Percentiles rank a stretch among this genome's conserved stretches.
These are phyloP conservation scores for Pelargonium fulgidum DNA, from an alignment of 441 rosid genomes.

Conservation along the genomic window DNA sequence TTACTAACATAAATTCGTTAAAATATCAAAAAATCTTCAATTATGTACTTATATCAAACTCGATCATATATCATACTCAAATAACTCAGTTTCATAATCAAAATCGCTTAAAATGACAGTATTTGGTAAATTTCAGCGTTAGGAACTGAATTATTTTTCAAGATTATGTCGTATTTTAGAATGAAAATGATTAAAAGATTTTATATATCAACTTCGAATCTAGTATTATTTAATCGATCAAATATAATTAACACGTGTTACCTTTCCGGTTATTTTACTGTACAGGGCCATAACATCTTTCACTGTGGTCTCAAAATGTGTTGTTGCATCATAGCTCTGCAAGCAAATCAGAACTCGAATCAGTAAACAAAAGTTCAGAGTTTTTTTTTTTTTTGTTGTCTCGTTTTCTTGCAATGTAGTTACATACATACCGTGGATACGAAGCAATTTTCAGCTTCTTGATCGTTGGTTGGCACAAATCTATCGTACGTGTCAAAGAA, in stretches of 20 bases:
- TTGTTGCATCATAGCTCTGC: slow-evolving; percentile 62
- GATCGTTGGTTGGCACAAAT: slow-evolving; percentile 39
- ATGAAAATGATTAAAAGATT: no score
- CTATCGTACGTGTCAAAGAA: slow-evolving; percentile 57
- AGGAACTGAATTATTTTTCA: neutral
- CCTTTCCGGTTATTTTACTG: slow-evolving; percentile 67
- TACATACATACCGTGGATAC: slow-evolving; percentile 45
- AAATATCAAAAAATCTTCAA: neutral
- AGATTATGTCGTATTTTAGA: no score
- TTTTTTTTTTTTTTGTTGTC: no score
- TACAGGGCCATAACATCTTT: slow-evolving; percentile 52
- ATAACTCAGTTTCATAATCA: no score
- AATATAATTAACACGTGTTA: slow-evolving; percentile 11
- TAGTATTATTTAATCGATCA: neutral
- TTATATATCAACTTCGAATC: no score
- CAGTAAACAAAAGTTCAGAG: neutral
- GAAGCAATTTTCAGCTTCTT: slow-evolving; percentile 48
- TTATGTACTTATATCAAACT: neutral
- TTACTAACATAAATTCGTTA: no score
- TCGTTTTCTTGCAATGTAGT: neutral
- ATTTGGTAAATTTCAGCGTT: no score
- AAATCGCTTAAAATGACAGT: no score
- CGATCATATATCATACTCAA: no score
- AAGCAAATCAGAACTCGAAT: neutral
- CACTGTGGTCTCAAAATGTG: slow-evolving; percentile 61